Percentiles rank a stretch among this genome's conserved stretches.
Conservation (phyloP, 495 filamentous ascomycete species). For the Saxispiralis lemnorum region DNA sequence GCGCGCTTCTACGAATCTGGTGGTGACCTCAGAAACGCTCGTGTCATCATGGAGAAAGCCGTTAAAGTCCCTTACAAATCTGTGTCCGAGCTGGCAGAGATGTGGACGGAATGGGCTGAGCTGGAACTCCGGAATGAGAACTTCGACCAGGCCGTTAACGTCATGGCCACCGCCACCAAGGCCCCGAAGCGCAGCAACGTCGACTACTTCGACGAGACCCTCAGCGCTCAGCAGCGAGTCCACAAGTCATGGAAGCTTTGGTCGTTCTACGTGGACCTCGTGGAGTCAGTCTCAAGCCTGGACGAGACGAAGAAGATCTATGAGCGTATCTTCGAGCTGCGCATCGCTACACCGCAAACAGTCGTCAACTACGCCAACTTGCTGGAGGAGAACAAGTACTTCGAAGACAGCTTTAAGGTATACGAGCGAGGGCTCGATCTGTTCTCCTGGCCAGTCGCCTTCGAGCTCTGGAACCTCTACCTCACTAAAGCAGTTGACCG, state of each 20-base stretch:
- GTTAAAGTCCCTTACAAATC: slow-evolving; percentile 95
- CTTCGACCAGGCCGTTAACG: slow-evolving; percentile 79
- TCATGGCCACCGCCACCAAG: slow-evolving; percentile 94
- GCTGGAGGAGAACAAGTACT: slow-evolving; percentile 87
- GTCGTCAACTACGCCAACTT: slow-evolving; percentile 98
- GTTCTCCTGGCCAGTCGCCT: slow-evolving; percentile 93
- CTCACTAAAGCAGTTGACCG: slow-evolving; percentile 93
- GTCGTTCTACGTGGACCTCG: slow-evolving; percentile 98
- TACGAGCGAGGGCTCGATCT: slow-evolving; percentile 93
- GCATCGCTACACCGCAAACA: slow-evolving; percentile 93
- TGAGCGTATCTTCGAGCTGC: slow-evolving; percentile 92
- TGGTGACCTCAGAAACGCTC: slow-evolving; percentile 65
- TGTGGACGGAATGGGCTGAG: slow-evolving; percentile 98
- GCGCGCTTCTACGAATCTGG: slow-evolving; percentile 93
- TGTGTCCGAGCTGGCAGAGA: slow-evolving; percentile 84
- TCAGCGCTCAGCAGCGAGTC: slow-evolving; percentile 86
- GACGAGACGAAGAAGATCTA: slow-evolving; percentile 91
- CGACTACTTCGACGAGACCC: slow-evolving; percentile 91
- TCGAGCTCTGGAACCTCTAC: slow-evolving; percentile 97
- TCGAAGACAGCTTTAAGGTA: slow-evolving; percentile 93
- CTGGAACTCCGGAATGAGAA: slow-evolving; percentile 93
- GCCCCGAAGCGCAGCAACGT: slow-evolving; percentile 87
- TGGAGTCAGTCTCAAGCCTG: slow-evolving; percentile 78
- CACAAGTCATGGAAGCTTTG: slow-evolving; percentile 99
- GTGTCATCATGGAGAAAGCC: slow-evolving; percentile 92